A percentile compares a stretch with the other conserved stretches of the same genome.
Evolutionary conservation across 352 stramenopile species (phyloP).

Genomic region (Peronospora tabacina): DNA sequence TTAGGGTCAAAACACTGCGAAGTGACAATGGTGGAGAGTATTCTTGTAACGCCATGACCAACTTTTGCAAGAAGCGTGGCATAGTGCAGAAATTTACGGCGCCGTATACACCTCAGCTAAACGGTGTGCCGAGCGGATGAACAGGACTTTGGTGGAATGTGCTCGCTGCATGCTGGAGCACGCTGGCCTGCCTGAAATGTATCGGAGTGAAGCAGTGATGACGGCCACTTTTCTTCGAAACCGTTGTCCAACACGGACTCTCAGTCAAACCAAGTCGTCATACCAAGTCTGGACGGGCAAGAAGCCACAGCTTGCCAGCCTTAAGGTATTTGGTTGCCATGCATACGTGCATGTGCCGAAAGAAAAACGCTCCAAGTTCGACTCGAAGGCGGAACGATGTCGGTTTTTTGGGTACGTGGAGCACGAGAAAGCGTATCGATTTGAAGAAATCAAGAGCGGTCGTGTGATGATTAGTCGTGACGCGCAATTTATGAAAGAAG

Average conservation of each 20-base stretch:
- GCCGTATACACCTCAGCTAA: constrained; percentile 12
- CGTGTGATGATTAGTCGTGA: not conserved
- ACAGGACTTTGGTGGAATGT: constrained; percentile 3
- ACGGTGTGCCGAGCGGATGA: constrained; percentile 12
- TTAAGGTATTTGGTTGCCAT: constrained; percentile 2
- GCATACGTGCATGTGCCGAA: not conserved
- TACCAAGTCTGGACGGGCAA: not conserved
- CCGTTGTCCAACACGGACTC: not conserved
- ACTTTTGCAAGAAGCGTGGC: not conserved
- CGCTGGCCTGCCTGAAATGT: not conserved
- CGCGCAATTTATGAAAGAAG: not conserved
- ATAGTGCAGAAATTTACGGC: constrained; percentile 20
- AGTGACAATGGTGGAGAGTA: constrained; percentile 12
- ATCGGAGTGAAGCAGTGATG: constrained; percentile 3
- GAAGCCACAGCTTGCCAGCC: not conserved
- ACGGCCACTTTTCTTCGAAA: constrained; percentile 4
- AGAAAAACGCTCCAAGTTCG: constrained; percentile 5
- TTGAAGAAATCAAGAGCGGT: too few relatives aligned
- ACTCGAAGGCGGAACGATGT: not conserved
- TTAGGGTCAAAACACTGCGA: constrained; percentile 1
- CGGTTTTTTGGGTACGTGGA: constrained; percentile 7
- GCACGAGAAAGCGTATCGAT: too few relatives aligned
- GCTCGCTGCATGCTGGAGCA: constrained; percentile 4
- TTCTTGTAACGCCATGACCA: constrained; percentile 4
- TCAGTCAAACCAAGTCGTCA: not conserved